phyloP scores from a whole-genome alignment of 495 filamentous ascomycete genomes.

The Poronia punctata region DNA sequence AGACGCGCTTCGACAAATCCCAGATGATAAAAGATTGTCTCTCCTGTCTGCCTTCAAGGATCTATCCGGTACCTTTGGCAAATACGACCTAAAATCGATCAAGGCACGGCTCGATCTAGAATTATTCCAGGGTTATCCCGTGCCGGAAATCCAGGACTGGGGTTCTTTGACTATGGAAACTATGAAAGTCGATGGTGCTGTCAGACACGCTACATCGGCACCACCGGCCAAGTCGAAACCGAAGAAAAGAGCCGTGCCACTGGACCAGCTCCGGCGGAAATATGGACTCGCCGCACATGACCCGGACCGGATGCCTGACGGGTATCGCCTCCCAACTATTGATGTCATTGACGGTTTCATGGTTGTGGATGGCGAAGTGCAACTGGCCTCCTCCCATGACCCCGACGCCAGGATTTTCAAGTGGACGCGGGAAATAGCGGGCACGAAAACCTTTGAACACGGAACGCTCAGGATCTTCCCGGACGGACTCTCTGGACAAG shows the following conservation, averaged over 20 bases:
- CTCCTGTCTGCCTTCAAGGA: background rate
- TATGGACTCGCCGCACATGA: background rate
- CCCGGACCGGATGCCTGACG: background rate
- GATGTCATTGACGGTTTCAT: background rate
- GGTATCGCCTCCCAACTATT: background rate
- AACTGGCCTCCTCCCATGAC: background rate
- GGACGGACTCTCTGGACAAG: background rate
- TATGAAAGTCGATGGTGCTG: too few species aligned
- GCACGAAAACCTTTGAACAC: background rate
- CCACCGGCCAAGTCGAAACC: background rate
- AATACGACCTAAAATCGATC: background rate
- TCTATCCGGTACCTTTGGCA: background rate
- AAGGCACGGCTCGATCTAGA: background rate
- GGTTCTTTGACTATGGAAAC: background rate
- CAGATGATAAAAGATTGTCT: background rate
- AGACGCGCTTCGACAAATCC: background rate
- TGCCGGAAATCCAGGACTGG: background rate
- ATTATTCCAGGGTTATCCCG: background rate
- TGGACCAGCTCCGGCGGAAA: background rate
- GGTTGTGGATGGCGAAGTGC: background rate
- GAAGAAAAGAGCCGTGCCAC: background rate
- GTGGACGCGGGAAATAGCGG: background rate
- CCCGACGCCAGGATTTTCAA: background rate
- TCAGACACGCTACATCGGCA: background rate
- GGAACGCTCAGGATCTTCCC: background rate